These are phyloP conservation scores for Bruguiera hainesii DNA, from an alignment of 441 rosid genomes.

Conservation along the genomic window DNA sequence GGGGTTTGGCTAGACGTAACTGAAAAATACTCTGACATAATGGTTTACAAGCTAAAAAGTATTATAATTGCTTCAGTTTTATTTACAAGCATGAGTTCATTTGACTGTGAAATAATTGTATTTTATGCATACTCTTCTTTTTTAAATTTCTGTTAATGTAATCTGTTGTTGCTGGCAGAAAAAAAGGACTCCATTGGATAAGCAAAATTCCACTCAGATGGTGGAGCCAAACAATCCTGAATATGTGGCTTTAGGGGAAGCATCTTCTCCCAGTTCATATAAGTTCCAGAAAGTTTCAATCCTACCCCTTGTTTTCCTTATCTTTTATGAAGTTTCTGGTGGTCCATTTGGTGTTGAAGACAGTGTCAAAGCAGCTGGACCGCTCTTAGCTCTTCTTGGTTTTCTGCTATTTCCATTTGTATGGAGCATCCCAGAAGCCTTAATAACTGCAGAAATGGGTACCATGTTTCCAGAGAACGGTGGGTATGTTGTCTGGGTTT, in stretches of 20 bases:
- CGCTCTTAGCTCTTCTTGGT: conserved; percentile 53
- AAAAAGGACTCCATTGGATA: conserved; percentile 21
- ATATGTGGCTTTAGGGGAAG: conserved; percentile 37
- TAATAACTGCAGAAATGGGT: conserved; percentile 73
- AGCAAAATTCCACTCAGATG: conserved; percentile 27
- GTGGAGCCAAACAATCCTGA: conserved; percentile 21
- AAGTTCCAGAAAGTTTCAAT: conserved; percentile 49
- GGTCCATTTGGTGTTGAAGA: conserved; percentile 72
- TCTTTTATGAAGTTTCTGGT: conserved; percentile 70
- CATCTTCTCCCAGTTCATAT: conserved; percentile 30
- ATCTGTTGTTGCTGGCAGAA: conserved; percentile 32
- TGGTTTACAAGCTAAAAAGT: no score
- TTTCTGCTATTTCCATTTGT: conserved; percentile 56
- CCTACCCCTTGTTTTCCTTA: conserved; percentile 59
- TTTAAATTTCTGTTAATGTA: no score
- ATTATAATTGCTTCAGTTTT: no score
- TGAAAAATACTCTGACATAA: no score
- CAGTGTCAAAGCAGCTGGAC: conserved; percentile 66
- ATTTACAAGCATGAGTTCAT: no score
- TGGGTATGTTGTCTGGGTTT: conserved; percentile 72
- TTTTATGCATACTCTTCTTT: no score
- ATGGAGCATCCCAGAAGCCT: conserved; percentile 71
- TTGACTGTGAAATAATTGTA: no score
- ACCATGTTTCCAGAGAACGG: conserved; percentile 75
- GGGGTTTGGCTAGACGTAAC: no score